These are phyloP conservation scores for Monilinia fructicola DNA, from an alignment of 2,329 filamentous ascomycete genomes.

Conservation along the genomic window DNA sequence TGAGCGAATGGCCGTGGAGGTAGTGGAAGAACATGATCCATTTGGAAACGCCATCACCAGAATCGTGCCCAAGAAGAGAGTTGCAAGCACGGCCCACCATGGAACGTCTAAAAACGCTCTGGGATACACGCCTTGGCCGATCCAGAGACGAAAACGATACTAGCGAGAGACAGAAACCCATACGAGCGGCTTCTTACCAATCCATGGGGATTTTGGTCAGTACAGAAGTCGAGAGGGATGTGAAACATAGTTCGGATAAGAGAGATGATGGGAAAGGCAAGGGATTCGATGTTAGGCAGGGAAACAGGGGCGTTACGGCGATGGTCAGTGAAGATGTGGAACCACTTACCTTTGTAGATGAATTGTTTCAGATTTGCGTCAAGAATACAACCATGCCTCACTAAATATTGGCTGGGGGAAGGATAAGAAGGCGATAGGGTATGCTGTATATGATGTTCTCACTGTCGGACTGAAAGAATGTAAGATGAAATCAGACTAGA, in stretches of 20 bases:
- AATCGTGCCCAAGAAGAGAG: conserved; percentile 10
- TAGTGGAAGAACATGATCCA: conserved; percentile 19
- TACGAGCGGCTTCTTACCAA: conserved; percentile 15
- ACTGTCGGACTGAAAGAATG: no score
- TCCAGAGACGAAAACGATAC: neutral
- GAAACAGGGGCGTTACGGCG: conserved; percentile 13
- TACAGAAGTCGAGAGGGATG: conserved; percentile 19
- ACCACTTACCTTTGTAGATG: conserved; percentile 23
- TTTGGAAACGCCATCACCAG: conserved; percentile 17
- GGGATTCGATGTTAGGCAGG: neutral
- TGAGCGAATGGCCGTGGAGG: neutral
- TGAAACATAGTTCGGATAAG: conserved; percentile 12
- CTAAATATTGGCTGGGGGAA: neutral
- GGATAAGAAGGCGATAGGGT: neutral
- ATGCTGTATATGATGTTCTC: neutral
- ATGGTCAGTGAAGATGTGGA: conserved; percentile 17
- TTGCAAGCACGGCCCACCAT: neutral
- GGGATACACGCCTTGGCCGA: conserved; percentile 6
- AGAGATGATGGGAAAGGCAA: neutral
- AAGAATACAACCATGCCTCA: conserved; percentile 20
- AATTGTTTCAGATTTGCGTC: conserved; percentile 24
- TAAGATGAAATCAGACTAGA: neutral
- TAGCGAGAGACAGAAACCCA: neutral
- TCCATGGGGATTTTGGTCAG: conserved; percentile 21
- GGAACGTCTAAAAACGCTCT: conserved; percentile 15